Conservation (phyloP, 2,329 filamentous ascomycete species). For the Talaromyces sp. region DNA sequence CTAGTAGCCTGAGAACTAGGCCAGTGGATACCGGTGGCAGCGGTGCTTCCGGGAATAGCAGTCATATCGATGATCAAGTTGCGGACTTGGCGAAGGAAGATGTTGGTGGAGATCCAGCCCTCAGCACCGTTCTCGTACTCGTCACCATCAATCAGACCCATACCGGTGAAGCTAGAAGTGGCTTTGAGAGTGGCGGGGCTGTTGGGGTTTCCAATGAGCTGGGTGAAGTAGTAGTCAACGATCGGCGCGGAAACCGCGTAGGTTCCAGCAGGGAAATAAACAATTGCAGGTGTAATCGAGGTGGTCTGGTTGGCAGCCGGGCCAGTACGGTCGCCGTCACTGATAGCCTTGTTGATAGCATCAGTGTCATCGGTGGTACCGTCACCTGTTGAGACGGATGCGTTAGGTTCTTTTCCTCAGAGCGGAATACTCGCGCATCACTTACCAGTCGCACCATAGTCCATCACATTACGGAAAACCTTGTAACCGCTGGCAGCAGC, state of each 20-base stretch:
- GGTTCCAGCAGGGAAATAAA: conserved; percentile 56
- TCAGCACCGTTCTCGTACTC: conserved; percentile 41
- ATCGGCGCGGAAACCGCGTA: conserved; percentile 55
- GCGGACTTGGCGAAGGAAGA: conserved; percentile 60
- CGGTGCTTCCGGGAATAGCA: conserved; percentile 22
- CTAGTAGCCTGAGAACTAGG: conserved; percentile 52
- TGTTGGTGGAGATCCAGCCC: conserved; percentile 45
- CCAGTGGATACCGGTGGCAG: conserved; percentile 46
- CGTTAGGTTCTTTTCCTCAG: background rate
- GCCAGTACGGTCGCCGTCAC: conserved; percentile 38
- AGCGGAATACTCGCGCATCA: background rate
- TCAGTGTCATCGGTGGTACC: conserved; percentile 51
- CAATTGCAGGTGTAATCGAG: conserved; percentile 48
- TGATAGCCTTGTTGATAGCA: conserved; percentile 48
- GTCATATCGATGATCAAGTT: conserved; percentile 60
- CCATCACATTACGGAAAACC: conserved; percentile 15
- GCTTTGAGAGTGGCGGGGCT: conserved; percentile 51
- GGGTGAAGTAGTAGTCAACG: conserved; percentile 58
- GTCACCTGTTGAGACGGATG: conserved; percentile 28
- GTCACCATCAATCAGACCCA: conserved; percentile 55
- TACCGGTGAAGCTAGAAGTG: conserved; percentile 45
- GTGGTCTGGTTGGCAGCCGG: conserved; percentile 34
- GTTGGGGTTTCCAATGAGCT: conserved; percentile 57
- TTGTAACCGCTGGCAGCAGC: conserved; percentile 8
- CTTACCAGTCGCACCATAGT: conserved; percentile 27